phyloP scores from a whole-genome alignment of 345 rosid genomes.

The Anacardium occidentale region DNA sequence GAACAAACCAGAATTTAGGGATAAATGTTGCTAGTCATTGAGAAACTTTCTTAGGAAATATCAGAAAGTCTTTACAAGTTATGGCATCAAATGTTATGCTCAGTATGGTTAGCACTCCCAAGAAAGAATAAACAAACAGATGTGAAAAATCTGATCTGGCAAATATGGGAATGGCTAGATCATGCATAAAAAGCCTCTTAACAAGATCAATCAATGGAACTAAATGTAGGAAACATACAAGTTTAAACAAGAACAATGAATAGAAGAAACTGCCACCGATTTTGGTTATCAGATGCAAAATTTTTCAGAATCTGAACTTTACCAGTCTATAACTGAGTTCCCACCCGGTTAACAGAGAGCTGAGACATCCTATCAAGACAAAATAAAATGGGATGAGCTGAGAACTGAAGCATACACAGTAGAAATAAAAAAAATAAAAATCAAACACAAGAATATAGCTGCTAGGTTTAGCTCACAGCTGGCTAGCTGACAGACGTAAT shows the following conservation, averaged over 20 bases:
- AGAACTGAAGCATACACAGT: not conserved
- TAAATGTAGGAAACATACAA: not conserved
- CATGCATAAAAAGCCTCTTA: not conserved
- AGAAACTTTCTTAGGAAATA: too few species aligned
- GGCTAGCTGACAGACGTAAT: not conserved
- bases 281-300: not conserved
- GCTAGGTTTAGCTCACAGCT: not conserved
- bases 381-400: not conserved
- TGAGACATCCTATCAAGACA: not conserved
- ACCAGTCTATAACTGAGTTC: not conserved
- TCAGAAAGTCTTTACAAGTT: too few species aligned
- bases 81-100: too few species aligned
- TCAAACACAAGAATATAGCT: not conserved
- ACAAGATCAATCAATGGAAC: not conserved
- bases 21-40: too few species aligned
- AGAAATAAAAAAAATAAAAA: not conserved
- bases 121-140: too few species aligned
- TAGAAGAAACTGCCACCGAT: too few species aligned
- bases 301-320: not conserved
- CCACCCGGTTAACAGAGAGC: not conserved
- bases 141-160: too few species aligned
- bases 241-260: not conserved
- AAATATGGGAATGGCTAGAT: too few species aligned
- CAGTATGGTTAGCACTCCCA: too few species aligned
- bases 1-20: too few species aligned